Base-by-base conservation (phyloP, 148 eudicot genomes). In the Spergularia bocconei region DNA sequence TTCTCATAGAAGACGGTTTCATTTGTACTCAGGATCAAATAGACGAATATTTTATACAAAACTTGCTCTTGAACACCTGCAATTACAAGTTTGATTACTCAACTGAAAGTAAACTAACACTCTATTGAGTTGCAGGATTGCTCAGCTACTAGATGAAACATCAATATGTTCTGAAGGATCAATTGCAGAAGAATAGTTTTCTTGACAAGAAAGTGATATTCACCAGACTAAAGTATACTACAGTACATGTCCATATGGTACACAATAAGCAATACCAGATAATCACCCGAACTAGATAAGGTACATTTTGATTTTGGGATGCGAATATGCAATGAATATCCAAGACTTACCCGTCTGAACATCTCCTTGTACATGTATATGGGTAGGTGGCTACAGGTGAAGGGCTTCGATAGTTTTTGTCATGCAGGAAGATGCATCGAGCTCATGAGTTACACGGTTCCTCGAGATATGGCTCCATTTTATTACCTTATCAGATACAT, bases 371-470 rank as follows among this genome's bases (percentile, higher is more conserved):
- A 72, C 20, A 65, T 16, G 38, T 66, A 72, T 61, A 5, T 4
- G 41, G 53, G 29, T 58, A 53, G 33, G 23, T 25, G 71, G 73
- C 80, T 77, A 94, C 63, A 94, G 84, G 81, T 83, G 92, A 56
- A 94, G 64, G 53, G 93, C 91, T 3, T 89, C 86, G 79, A 91
- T 84, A 15, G 96, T 88, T 79, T 94, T 94, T 13, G 96, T 91
- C 90, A 88, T 51, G 78, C 97, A 91, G 10, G 98, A 94, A 61
- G 93, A 74, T 79, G 93, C 92, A 84, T 94, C 98, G 29, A 94
- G 79, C 36, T 87, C 91, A 73, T 82, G 89, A 70, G 90, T 85
- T 41, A 79, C 86, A 10, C 79, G 89, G 64, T 87, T 94, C 82
- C 89, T 88, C 8, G 97, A 87, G 29, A 90, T 75, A 79, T 92